Evolutionary conservation across 78 protist species (phyloP).

Genomic region (Carpediemonas membranifera): DNA sequence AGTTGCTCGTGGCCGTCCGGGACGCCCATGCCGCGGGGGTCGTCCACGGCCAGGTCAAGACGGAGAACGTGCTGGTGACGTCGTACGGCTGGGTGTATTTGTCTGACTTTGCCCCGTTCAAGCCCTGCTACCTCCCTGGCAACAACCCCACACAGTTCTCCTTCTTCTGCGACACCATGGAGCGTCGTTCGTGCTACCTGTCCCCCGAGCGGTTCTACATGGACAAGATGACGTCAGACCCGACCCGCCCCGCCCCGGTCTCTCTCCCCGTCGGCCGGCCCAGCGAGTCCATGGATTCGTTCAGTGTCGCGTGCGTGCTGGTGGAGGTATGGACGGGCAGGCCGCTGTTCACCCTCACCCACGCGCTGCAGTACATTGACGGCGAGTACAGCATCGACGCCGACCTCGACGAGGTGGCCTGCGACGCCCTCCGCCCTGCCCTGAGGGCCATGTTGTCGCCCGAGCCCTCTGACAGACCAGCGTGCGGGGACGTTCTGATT

Average conservation of each 20-base stretch:
- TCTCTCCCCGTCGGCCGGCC: conserved; percentile 13
- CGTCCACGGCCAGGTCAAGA: conserved; percentile 22
- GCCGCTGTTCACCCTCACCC: conserved; percentile 13
- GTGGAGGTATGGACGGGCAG: conserved; percentile 24
- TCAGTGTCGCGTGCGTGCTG: conserved; percentile 21
- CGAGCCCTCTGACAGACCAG: conserved; percentile 3
- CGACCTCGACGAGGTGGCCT: neutral
- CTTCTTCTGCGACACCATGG: conserved; percentile 30
- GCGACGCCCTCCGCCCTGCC: neutral
- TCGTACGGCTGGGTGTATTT: conserved; percentile 16
- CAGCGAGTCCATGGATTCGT: conserved; percentile 17
- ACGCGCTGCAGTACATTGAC: conserved; percentile 20
- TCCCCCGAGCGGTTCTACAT: conserved; percentile 23
- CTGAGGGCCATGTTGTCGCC: neutral
- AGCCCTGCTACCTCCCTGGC: conserved; percentile 6
- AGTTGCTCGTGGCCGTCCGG: conserved; percentile 4
- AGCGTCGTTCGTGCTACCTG: conserved; percentile 5
- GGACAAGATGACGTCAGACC: neutral
- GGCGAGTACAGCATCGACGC: conserved; percentile 4
- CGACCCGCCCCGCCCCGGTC: neutral
- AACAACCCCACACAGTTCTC: conserved; percentile 25
- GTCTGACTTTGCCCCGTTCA: conserved; percentile 31
- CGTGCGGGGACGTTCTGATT: neutral
- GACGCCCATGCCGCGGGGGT: conserved; percentile 20
- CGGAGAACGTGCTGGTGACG: conserved; percentile 14